Evolutionary conservation across 495 filamentous ascomycete species (phyloP).

Genomic region (Penicillium canescens): DNA sequence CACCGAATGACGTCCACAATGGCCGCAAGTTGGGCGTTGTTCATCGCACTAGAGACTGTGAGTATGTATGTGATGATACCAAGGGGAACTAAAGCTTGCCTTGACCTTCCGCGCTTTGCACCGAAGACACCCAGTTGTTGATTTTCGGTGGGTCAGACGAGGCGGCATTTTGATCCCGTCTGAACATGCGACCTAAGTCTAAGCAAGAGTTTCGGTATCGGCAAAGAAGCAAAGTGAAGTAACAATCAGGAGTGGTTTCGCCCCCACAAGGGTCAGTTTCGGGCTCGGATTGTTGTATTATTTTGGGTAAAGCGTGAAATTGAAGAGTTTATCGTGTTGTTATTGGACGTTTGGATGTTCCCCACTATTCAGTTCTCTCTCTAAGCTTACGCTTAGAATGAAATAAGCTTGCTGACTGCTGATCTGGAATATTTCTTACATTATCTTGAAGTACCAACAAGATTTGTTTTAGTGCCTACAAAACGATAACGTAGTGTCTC

Average conservation of each 20-base stretch:
- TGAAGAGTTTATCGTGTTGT: not conserved
- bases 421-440: no score
- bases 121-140: constrained; percentile 43
- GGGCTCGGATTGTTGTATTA: constrained; percentile 14
- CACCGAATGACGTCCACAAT: constrained; percentile 20
- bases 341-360: no score
- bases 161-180: constrained; percentile 8
- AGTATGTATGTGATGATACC: not conserved
- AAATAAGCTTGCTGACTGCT: no score
- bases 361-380: not conserved
- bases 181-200: not conserved
- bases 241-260: not conserved
- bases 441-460: no score
- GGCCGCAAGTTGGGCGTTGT: constrained; percentile 18
- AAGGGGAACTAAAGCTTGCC: constrained; percentile 15
- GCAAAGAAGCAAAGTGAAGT: not conserved
- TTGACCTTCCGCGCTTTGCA: constrained; percentile 50
- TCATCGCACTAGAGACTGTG: constrained; percentile 15
- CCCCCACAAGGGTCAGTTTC: constrained; percentile 9
- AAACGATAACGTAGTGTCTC: no score
- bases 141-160: constrained; percentile 40
- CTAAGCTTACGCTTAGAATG: not conserved
- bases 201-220: constrained; percentile 1
- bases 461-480: no score
- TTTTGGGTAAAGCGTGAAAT: constrained; percentile 13